Evolutionary conservation across 768 basidiomycete genomes (phyloP), one percentile per base, ranked within the genome.

Genomic region (Imleria badia): DNA sequence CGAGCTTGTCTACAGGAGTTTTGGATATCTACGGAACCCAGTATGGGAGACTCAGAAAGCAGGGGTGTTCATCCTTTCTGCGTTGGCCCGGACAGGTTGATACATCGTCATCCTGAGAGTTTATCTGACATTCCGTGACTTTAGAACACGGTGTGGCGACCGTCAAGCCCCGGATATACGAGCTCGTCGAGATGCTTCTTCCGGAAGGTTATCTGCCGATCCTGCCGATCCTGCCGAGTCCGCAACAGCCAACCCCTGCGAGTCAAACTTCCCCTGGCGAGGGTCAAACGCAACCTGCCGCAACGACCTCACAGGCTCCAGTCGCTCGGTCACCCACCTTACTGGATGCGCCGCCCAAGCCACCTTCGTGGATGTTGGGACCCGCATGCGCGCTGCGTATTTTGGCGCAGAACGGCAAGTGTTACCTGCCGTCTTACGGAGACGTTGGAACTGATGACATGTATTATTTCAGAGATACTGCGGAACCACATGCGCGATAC

Each of bases 351-450:
- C 40, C 30, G 11, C n/a, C 40, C 14, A 49, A 6, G 29, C 52
- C 61, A 35, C 50, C 58, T 51, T 62, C 66, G 5, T 51, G 49
- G 57, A 60, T 67, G 64, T 12, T 67, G 53, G 66, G 66, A 31
- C 63, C 66, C 5, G 57, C 66, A 19, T 67, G 59, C 29, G 66
- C 66, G 12, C 30, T 67, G 36, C 59, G 61, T 7, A 59, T 52
- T 10, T 47, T 67, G 19, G 61, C 61, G 7, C 61, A 55, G 33
- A 46, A 56, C 23, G 12, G 65, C 11, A 46, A 54, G 60, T 56
- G 26, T 46, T 39, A 0, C 15, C 6, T 15, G 2, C 5, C 8
- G 4, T 35, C 26, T 39, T n/a, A 0, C 4, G 13, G 7, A 6
- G 19, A 20, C 11, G 10, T 8, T 11, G 12, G 6, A 43, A 31